phyloP scores from a whole-genome alignment of 2,329 filamentous ascomycete genomes.

The Helicocarpus griseus region DNA sequence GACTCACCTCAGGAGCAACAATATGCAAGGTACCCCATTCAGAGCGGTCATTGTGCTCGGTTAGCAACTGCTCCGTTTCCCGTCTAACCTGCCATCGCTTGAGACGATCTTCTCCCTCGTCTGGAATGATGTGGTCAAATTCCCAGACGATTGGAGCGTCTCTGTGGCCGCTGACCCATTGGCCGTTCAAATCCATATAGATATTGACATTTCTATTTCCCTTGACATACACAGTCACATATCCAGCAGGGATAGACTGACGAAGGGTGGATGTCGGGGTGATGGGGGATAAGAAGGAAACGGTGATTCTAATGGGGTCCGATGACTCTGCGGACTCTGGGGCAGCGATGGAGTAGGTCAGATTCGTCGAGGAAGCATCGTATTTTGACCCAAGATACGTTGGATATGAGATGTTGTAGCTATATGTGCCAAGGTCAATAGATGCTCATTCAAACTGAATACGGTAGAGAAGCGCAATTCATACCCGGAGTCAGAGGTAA shows the following conservation, averaged over 20 bases:
- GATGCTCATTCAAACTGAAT: not conserved
- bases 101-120: conserved; percentile 29
- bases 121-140: conserved; percentile 39
- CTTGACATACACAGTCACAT: conserved; percentile 60
- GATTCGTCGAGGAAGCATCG: conserved; percentile 61
- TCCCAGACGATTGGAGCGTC: conserved; percentile 63
- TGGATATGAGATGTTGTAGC: conserved; percentile 51
- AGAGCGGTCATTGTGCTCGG: conserved; percentile 61
- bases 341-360: conserved; percentile 52
- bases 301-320: conserved; percentile 31
- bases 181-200: conserved; percentile 61
- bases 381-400: conserved; percentile 53
- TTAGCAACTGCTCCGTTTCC: conserved; percentile 55
- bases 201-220: conserved; percentile 54
- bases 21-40: conserved; percentile 82
- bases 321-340: conserved; percentile 24
- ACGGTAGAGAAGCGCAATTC: conserved; percentile 2
- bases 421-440: conserved; percentile 14
- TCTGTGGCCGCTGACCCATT: conserved; percentile 72
- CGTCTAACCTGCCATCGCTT: conserved; percentile 36
- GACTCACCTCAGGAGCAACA: conserved; percentile 51
- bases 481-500: conserved; percentile 27
- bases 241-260: conserved; percentile 73
- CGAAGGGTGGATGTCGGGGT: conserved; percentile 71
- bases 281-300: conserved; percentile 65